phyloP scores from a whole-genome alignment of 176 grass and related monocot species.

The Avena eriantha region DNA sequence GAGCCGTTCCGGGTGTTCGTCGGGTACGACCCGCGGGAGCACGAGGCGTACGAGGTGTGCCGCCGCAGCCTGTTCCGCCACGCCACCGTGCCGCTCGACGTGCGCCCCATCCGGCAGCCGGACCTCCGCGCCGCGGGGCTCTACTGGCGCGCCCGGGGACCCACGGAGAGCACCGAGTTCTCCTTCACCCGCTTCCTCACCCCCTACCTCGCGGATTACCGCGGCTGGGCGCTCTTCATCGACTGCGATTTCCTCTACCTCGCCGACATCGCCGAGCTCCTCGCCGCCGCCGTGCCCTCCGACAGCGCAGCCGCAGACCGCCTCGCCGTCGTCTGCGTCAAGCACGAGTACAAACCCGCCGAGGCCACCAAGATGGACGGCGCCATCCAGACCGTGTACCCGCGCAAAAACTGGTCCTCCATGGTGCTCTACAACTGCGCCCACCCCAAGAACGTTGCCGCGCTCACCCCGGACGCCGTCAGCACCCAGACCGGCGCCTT shows the following conservation, averaged over 20 bases:
- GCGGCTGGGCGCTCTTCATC: conserved; percentile 89
- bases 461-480: conserved; percentile 70
- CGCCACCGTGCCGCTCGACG: conserved; percentile 67
- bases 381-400: conserved; percentile 76
- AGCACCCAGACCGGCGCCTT: conserved; percentile 76
- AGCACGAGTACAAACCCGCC: conserved; percentile 72
- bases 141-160: conserved; percentile 68
- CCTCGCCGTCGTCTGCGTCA: conserved; percentile 75
- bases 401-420: conserved; percentile 88
- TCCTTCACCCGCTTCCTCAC: conserved; percentile 97
- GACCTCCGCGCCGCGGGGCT: conserved; percentile 68
- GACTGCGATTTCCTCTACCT: conserved; percentile 97
- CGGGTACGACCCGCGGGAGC: conserved; percentile 87
- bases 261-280: conserved; percentile 64
- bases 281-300: conserved; percentile 27
- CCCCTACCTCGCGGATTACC: conserved; percentile 62
- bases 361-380: conserved; percentile 84
- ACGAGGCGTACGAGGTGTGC: conserved; percentile 85
- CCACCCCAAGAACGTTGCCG: conserved; percentile 72
- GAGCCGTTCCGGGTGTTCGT: conserved; percentile 76
- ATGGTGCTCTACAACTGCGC: conserved; percentile 86
- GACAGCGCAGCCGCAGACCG: not conserved
- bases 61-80: conserved; percentile 72
- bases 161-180: conserved; percentile 91
- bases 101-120: conserved; percentile 64